Percentiles rank a stretch among this genome's conserved stretches.
Evolutionary conservation across 179 eudicot genomes (phyloP).

Genomic region (Sideroxylon spinosum): DNA sequence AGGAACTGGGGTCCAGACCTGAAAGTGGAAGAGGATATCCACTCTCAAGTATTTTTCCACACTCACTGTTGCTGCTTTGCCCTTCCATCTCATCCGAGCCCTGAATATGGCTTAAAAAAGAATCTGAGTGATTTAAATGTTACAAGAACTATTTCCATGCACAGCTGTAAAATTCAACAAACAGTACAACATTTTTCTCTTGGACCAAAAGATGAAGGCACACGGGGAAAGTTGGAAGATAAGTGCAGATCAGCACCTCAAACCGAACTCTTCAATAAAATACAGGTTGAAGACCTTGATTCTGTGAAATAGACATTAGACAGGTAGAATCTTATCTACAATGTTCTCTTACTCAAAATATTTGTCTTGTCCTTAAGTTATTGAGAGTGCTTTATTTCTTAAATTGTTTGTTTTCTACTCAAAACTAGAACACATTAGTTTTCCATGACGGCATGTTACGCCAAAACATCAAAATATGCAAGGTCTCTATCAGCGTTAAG

Average conservation of each 20-base stretch:
- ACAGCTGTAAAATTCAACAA: not conserved
- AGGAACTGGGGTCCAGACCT: constrained; percentile 53
- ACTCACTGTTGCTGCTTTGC: constrained; percentile 23
- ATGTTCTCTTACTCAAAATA: no score
- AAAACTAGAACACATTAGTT: not conserved
- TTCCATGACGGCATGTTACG: not conserved
- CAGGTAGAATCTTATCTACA: not conserved
- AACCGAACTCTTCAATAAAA: not conserved
- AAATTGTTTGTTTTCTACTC: not conserved
- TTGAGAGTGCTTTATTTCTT: not conserved
- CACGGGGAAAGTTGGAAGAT: not conserved
- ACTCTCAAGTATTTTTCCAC: constrained; percentile 30
- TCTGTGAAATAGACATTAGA: not conserved
- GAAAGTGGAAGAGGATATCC: constrained; percentile 28
- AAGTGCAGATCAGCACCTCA: no score
- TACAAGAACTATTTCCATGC: not conserved
- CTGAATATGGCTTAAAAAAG: constrained; percentile 28
- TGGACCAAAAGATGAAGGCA: not conserved
- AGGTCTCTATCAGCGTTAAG: not conserved
- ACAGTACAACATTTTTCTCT: not conserved
- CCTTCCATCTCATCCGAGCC: constrained; percentile 43
- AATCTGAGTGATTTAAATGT: constrained; percentile 2
- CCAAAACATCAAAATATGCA: not conserved
- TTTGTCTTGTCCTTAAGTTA: no score
- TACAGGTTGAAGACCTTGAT: not conserved